Evolutionary conservation across 805 yeast species (phyloP).

Genomic region (Metschnikowia dekortorum): DNA sequence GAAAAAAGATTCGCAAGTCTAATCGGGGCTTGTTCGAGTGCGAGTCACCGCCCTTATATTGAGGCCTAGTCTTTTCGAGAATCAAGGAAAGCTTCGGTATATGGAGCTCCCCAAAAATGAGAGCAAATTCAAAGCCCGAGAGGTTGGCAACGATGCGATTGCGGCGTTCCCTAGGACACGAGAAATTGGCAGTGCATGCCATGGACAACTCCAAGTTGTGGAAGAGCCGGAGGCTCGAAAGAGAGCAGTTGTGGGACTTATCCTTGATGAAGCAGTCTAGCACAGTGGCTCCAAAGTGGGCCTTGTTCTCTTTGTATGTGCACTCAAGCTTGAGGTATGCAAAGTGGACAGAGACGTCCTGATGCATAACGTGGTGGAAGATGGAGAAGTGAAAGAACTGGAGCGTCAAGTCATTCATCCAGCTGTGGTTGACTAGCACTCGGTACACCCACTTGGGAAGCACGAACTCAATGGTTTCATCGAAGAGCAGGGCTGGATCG

Average conservation of each 20-base stretch:
- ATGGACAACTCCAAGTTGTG: conserved; percentile 13
- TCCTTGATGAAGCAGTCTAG: conserved; percentile 14
- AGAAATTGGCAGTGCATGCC: conserved; percentile 4
- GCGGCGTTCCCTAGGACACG: conserved; percentile 4
- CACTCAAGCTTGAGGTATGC: conserved; percentile 15
- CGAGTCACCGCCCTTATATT: background rate
- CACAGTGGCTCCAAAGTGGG: conserved; percentile 2
- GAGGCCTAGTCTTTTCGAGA: conserved; percentile 1
- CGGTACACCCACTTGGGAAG: conserved; percentile 7
- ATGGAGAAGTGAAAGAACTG: conserved; percentile 13
- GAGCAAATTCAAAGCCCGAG: conserved; percentile 7
- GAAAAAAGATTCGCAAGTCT: conserved; percentile 4
- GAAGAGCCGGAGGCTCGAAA: conserved; percentile 8
- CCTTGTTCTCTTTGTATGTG: conserved; percentile 1
- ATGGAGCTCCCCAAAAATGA: conserved; percentile 7
- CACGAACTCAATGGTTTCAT: background rate
- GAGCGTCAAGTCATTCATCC: conserved; percentile 14
- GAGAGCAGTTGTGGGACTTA: background rate
- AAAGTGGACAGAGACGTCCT: conserved; percentile 11
- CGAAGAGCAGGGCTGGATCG: background rate
- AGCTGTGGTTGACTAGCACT: conserved; percentile 7
- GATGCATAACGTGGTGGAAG: conserved; percentile 11
- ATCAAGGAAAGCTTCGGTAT: conserved; percentile 10
- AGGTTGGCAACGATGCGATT: background rate
- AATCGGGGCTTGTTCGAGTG: background rate